These are phyloP conservation scores for Glonium stellatum DNA, from an alignment of 495 filamentous ascomycete species.

Conservation along the genomic window DNA sequence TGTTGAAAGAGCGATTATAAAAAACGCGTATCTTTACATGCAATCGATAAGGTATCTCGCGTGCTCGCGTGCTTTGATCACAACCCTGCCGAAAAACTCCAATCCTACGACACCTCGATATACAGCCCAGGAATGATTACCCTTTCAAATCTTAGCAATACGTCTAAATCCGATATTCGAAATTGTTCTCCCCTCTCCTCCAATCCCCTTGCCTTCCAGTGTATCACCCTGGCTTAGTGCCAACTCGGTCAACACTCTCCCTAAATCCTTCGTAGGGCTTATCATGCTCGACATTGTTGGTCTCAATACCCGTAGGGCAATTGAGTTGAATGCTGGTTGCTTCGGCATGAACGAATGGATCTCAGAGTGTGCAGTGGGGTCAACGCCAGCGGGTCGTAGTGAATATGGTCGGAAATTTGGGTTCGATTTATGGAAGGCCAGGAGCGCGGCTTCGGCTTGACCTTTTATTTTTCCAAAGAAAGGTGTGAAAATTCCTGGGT, in stretches of 20 bases:
- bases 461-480: slow-evolving; percentile 59
- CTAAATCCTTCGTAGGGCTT: slow-evolving; percentile 41
- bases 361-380: slow-evolving; percentile 41
- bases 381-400: slow-evolving; percentile 50
- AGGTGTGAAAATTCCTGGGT: slow-evolving; percentile 44
- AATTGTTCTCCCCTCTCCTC: slow-evolving; percentile 43
- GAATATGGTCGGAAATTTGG: slow-evolving; percentile 44
- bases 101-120: too few relatives aligned
- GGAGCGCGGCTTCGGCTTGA: slow-evolving; percentile 49
- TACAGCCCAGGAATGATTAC: too few relatives aligned
- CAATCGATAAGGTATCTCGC: too few relatives aligned
- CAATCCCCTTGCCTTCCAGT: slow-evolving; percentile 40
- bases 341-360: slow-evolving; percentile 45
- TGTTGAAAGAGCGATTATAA: too few relatives aligned
- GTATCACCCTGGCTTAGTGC: slow-evolving; percentile 51
- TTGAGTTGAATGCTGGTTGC: slow-evolving; percentile 21
- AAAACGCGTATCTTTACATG: too few relatives aligned
- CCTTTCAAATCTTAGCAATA: slow-evolving; percentile 36
- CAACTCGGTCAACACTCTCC: slow-evolving; percentile 47
- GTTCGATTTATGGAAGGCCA: slow-evolving; percentile 38
- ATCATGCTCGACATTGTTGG: slow-evolving; percentile 28
- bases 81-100: too few relatives aligned
- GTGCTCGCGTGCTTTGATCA: too few relatives aligned
- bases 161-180: slow-evolving; percentile 45
- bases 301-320: slow-evolving; percentile 17